phyloP scores from a whole-genome alignment of 2,329 filamentous ascomycete genomes.

The Septoria petroselini region DNA sequence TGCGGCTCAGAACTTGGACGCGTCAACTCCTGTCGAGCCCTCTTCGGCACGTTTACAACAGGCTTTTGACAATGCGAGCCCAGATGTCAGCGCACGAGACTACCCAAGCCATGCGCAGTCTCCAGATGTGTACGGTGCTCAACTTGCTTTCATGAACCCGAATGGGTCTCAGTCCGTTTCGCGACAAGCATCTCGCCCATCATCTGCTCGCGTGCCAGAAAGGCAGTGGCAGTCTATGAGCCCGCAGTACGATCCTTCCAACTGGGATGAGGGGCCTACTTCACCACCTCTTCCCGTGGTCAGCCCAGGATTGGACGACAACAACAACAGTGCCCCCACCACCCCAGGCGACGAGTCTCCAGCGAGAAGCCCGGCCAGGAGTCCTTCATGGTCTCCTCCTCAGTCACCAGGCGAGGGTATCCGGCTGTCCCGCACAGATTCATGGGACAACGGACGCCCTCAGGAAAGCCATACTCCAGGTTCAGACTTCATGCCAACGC shows the following conservation, averaged over 20 bases:
- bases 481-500: slow-evolving; percentile 17
- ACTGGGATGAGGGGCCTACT: slow-evolving; percentile 4
- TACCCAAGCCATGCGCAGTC: not conserved
- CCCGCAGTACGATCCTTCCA: slow-evolving; percentile 4
- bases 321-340: slow-evolving; percentile 11
- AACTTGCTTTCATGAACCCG: slow-evolving; percentile 5
- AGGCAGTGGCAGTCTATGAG: slow-evolving; percentile 13
- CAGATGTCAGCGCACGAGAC: slow-evolving; percentile 1
- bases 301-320: slow-evolving; percentile 12
- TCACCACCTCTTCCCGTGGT: slow-evolving; percentile 6
- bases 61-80: slow-evolving; percentile 7
- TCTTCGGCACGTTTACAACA: slow-evolving; percentile 6
- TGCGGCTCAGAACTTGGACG: slow-evolving; percentile 9
- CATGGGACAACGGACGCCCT: slow-evolving; percentile 3
- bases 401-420: slow-evolving; percentile 7
- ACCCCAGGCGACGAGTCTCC: slow-evolving; percentile 7
- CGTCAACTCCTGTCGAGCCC: slow-evolving; percentile 4
- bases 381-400: slow-evolving; percentile 5
- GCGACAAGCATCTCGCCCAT: not conserved
- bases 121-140: slow-evolving; percentile 6
- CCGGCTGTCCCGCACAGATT: slow-evolving; percentile 7
- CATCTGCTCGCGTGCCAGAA: slow-evolving; percentile 6
- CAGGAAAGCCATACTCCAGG: slow-evolving; percentile 13
- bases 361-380: slow-evolving; percentile 4
- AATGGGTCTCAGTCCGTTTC: not conserved